Evolutionary conservation across 106 monocot genomes (phyloP), one percentile per base, ranked within the genome.

Genomic region (Vanilla planifolia): DNA sequence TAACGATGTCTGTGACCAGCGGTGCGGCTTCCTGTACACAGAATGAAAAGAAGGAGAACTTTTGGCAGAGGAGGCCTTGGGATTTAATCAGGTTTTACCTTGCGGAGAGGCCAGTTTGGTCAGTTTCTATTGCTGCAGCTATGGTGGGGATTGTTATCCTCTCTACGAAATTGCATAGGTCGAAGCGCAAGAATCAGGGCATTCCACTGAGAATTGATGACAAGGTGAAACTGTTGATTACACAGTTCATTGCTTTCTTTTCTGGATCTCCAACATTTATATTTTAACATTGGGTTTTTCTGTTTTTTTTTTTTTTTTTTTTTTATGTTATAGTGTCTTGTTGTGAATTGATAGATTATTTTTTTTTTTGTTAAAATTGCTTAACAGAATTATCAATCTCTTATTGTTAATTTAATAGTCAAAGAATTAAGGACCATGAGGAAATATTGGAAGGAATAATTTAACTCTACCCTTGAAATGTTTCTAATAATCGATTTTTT

Each of bases 1-100:
- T n/a, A n/a, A 27, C n/a, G 26, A 50, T 8, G 57, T 22, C 46
- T 48, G 55, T 64, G 35, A 26, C 23, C 60, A 58, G 15, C 36
- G 25, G 47, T 3, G 48, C 63, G 20, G 69, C 20, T 10, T 33
- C 55, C 25, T 33, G 21, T 60, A 51, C 23, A 3, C 67, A 25
- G n/a, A 69, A 42, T 61, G 62, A 75, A 51, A 78, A 75, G 59
- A 41, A n/a, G 28, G 52, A 41, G 32, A 32, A 71, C 34, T 63
- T 56, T 43, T 85, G 89, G 89, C 79, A 81, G 84, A 89, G 76
- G 70, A 39, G 75, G 63, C 85, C 81, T 10, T 19, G 85, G 62
- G 85, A 85, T 47, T 28, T 85, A 4, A 23, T 89, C 16, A 84
- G 71, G 33, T 63, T 78, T 26, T 76, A 26, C 30, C 69, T 47